A percentile compares a stretch with the other conserved stretches of the same genome.
These are phyloP conservation scores for Yamadazyma blattariae DNA, from an alignment of 1,139 yeast genomes.

Conservation along the genomic window DNA sequence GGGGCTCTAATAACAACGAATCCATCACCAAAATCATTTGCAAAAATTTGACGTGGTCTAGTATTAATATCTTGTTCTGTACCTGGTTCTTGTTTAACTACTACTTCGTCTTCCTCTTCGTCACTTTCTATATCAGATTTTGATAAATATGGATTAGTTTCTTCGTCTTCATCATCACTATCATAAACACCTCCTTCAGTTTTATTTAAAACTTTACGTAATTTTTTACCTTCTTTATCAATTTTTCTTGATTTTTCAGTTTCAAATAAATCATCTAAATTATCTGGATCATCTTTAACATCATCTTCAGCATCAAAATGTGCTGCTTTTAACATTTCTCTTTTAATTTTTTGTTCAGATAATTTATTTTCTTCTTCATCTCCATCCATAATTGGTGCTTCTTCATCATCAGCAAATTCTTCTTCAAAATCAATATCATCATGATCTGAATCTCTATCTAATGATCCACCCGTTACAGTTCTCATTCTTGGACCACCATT, in stretches of 20 bases:
- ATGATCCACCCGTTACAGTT: conserved; percentile 57
- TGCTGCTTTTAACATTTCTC: conserved; percentile 85
- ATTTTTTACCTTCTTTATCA: conserved; percentile 87
- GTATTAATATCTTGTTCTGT: background rate
- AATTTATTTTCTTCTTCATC: conserved; percentile 93
- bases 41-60: conserved; percentile 37
- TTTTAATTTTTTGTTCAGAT: conserved; percentile 83
- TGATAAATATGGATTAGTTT: conserved; percentile 74
- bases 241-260: conserved; percentile 65
- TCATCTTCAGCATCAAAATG: conserved; percentile 65
- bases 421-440: conserved; percentile 95
- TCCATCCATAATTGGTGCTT: conserved; percentile 97
- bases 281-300: conserved; percentile 47
- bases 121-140: conserved; percentile 66
- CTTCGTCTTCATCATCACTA: conserved; percentile 73
- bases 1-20: conserved; percentile 67
- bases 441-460: conserved; percentile 70
- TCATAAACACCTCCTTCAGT: conserved; percentile 92
- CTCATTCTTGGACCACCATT: conserved; percentile 34
- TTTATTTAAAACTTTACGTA: conserved; percentile 78
- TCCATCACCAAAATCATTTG: conserved; percentile 58
- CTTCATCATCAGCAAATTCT: conserved; percentile 98
- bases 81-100: conserved; percentile 44
- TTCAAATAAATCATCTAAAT: conserved; percentile 64
- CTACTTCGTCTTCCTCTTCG: conserved; percentile 41